A percentile compares a stretch with the other conserved stretches of the same genome.
These are phyloP conservation scores for Globisporangium nodosum DNA, from an alignment of 352 stramenopile species.

Conservation along the genomic window DNA sequence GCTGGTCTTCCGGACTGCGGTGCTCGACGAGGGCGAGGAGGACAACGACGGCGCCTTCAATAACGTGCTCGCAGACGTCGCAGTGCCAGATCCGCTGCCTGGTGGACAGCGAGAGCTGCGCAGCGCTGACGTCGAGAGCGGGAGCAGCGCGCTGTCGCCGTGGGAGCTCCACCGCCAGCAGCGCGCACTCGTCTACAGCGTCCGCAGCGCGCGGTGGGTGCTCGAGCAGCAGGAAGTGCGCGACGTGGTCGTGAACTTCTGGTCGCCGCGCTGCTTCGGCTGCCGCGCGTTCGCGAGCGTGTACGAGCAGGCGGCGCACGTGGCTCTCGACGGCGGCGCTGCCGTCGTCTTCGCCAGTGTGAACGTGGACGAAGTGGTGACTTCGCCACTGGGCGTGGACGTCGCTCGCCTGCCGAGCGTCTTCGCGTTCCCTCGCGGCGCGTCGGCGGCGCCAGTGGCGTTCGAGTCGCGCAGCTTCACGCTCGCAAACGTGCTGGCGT, in stretches of 20 bases:
- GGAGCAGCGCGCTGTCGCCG: background rate
- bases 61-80: background rate
- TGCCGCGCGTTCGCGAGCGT: constrained; percentile 14
- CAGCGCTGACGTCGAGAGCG: background rate
- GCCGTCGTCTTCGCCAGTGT: constrained; percentile 10
- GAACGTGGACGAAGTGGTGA: constrained; percentile 15
- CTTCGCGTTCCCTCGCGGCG: constrained; percentile 6
- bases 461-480: constrained; percentile 7
- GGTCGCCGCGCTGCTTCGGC: constrained; percentile 14
- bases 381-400: background rate
- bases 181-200: background rate
- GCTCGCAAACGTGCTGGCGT: constrained; percentile 3
- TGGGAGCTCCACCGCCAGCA: constrained; percentile 6
- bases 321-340: background rate
- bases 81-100: background rate
- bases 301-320: constrained; percentile 11
- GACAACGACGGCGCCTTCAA: background rate
- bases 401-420: constrained; percentile 8
- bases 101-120: constrained; percentile 1
- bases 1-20: constrained; percentile 1
- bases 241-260: constrained; percentile 16
- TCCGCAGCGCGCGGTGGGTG: background rate
- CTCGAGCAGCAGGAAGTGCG: background rate
- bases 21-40: background rate
- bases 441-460: background rate